Percentiles rank a stretch among this genome's conserved stretches.
These are phyloP conservation scores for Fusarium gaditjirri DNA, from an alignment of 2,329 filamentous ascomycete genomes.

Conservation along the genomic window DNA sequence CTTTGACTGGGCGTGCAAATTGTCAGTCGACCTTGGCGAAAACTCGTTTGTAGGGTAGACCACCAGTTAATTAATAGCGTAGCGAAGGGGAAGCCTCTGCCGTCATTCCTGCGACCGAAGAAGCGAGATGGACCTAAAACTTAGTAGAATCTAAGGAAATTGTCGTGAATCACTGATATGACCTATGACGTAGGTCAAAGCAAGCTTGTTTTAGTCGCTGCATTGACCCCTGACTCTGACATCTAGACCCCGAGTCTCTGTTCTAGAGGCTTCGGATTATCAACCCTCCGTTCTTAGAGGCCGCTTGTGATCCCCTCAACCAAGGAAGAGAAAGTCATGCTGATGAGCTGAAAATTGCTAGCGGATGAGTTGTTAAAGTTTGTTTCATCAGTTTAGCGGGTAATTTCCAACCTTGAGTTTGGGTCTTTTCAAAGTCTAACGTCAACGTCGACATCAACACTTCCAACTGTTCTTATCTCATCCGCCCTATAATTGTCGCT, in stretches of 20 bases:
- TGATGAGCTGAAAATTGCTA: background rate
- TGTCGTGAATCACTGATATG: constrained; percentile 29
- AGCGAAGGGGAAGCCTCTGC: constrained; percentile 24
- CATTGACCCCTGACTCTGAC: constrained; percentile 16
- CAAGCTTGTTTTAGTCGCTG: constrained; percentile 31
- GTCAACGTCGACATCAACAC: background rate
- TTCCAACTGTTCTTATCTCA: background rate
- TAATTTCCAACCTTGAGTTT: background rate
- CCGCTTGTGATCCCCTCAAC: constrained; percentile 1
- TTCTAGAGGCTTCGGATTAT: background rate
- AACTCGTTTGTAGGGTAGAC: background rate
- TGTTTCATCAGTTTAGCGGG: background rate
- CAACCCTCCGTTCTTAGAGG: background rate
- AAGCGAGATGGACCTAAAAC: constrained; percentile 2
- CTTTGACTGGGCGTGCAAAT: background rate
- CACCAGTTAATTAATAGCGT: constrained; percentile 21
- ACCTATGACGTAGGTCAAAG: constrained; percentile 29
- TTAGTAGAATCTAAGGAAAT: constrained; percentile 15
- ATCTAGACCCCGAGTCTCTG: background rate
- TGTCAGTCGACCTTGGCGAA: background rate
- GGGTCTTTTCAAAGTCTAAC: background rate
- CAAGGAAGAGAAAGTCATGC: background rate
- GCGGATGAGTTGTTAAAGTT: background rate
- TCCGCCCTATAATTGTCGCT: background rate
- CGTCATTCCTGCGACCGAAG: constrained; percentile 25